These are phyloP conservation scores for Circinella minor DNA, from an alignment of 371 early-diverging fungal species.

Conservation along the genomic window DNA sequence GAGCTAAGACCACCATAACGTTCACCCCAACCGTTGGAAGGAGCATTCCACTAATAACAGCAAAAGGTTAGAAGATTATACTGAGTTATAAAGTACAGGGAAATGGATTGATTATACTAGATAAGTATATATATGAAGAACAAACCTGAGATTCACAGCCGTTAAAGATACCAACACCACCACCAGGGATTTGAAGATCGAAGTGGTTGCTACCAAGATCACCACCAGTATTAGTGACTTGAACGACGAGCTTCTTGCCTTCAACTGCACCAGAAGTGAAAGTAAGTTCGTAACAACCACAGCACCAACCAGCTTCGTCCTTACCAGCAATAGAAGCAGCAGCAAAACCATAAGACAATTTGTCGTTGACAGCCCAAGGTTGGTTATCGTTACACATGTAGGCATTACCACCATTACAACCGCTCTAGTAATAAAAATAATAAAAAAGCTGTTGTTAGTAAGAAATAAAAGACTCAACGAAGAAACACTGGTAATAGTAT, in stretches of 20 bases:
- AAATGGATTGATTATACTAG: not conserved
- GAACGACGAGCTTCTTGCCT: constrained; percentile 53
- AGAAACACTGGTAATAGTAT: too few relatives aligned
- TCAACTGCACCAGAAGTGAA: constrained; percentile 38
- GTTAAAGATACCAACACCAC: constrained; percentile 53
- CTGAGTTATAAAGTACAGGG: too few relatives aligned
- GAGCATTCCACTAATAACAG: constrained; percentile 28
- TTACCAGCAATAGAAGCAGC: constrained; percentile 40
- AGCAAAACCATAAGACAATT: constrained; percentile 53
- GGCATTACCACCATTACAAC: constrained; percentile 42
- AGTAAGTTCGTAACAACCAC: constrained; percentile 51
- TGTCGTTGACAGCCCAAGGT: constrained; percentile 45
- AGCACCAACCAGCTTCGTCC: constrained; percentile 42
- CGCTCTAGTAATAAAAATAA: constrained; percentile 22
- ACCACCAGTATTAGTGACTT: constrained; percentile 53
- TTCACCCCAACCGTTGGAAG: constrained; percentile 41
- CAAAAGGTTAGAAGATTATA: not conserved
- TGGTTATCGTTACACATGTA: constrained; percentile 53
- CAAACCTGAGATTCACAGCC: constrained; percentile 34
- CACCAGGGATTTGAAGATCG: constrained; percentile 56
- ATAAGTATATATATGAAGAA: not conserved
- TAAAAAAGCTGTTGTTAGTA: too few relatives aligned
- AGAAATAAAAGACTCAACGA: too few relatives aligned
- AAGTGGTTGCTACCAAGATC: constrained; percentile 48
- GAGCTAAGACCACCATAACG: constrained; percentile 46